These are phyloP conservation scores for Ogataea paradorogensis DNA, from an alignment of 805 yeast genomes.

Conservation along the genomic window DNA sequence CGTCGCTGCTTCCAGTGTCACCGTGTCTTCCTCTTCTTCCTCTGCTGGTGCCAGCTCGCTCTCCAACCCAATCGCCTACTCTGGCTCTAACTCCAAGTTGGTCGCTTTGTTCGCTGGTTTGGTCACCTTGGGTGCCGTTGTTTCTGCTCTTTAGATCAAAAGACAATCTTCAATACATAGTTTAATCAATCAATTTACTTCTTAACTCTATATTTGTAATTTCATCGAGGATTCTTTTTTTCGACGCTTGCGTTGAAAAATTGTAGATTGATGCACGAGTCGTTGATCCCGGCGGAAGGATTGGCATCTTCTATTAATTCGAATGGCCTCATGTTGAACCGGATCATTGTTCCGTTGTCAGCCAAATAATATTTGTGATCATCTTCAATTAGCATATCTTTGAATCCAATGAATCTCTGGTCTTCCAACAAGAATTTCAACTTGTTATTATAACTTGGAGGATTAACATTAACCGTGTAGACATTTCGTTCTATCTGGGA, in stretches of 20 bases:
- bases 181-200: constrained; percentile 3
- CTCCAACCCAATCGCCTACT: constrained; percentile 23
- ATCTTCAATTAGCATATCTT: constrained; percentile 25
- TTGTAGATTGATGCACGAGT: constrained; percentile 51
- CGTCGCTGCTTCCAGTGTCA: constrained; percentile 19
- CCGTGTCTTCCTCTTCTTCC: constrained; percentile 19
- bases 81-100: constrained; percentile 31
- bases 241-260: constrained; percentile 52
- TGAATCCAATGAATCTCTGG: constrained; percentile 23
- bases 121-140: constrained; percentile 28
- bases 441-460: constrained; percentile 34
- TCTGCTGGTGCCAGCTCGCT: constrained; percentile 26
- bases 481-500: constrained; percentile 19
- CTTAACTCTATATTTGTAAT: background rate
- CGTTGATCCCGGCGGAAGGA: constrained; percentile 46
- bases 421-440: constrained; percentile 24
- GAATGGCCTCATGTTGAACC: constrained; percentile 45
- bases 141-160: constrained; percentile 26
- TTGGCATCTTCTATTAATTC: constrained; percentile 59
- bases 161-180: constrained; percentile 1
- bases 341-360: constrained; percentile 28
- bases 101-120: constrained; percentile 29
- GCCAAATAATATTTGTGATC: constrained; percentile 20
- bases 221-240: constrained; percentile 39
- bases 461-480: constrained; percentile 27